These are phyloP conservation scores for Penicillium sp. DNA, from an alignment of 2,329 filamentous ascomycete species.

Conservation along the genomic window DNA sequence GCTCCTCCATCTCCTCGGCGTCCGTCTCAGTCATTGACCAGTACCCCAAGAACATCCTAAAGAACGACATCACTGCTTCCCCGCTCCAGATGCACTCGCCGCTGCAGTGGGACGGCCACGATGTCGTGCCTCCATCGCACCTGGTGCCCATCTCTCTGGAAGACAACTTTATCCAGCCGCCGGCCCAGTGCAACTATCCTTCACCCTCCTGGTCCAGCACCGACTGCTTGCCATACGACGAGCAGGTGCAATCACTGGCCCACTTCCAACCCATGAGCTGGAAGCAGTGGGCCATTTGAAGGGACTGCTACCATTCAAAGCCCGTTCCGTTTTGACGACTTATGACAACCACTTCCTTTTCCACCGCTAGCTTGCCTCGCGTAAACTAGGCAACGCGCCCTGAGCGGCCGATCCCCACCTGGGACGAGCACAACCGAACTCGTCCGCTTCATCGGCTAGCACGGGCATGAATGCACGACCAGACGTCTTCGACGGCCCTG, in stretches of 20 bases:
- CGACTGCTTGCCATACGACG: constrained; percentile 26
- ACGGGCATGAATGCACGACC: neutral
- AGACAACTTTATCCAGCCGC: constrained; percentile 37
- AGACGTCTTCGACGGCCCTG: neutral
- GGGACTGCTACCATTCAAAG: neutral
- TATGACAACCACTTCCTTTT: neutral
- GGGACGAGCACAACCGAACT: neutral
- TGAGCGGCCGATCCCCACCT: neutral
- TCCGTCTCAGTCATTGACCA: constrained; percentile 36
- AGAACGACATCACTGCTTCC: constrained; percentile 34
- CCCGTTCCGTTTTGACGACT: neutral
- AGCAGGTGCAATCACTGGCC: constrained; percentile 22
- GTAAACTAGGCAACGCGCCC: neutral
- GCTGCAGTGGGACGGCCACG: constrained; percentile 35
- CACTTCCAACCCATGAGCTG: constrained; percentile 22
- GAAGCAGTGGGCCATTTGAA: constrained; percentile 22
- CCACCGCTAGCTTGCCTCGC: neutral
- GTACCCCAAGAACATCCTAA: constrained; percentile 34
- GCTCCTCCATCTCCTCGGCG: constrained; percentile 34
- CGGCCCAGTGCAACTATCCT: constrained; percentile 26
- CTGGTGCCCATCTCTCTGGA: constrained; percentile 36
- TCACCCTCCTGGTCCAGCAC: constrained; percentile 24
- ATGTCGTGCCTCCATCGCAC: constrained; percentile 29
- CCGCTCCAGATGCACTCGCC: constrained; percentile 33
- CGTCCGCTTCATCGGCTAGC: neutral